phyloP scores from a whole-genome alignment of 345 rosid genomes.

The Euphorbia peplus region DNA sequence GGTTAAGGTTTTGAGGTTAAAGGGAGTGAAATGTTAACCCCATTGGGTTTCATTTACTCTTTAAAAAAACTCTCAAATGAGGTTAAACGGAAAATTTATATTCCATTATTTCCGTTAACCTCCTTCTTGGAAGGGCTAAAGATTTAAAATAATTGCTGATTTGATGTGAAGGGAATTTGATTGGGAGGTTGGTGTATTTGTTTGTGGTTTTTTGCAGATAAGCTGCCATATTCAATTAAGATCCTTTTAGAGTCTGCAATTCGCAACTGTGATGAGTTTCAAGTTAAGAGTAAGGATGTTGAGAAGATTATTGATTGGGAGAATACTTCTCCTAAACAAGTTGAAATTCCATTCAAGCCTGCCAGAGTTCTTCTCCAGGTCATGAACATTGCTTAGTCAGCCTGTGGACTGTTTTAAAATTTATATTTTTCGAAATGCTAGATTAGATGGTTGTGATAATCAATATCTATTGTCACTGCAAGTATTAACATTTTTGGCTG shows the following conservation, averaged over 20 bases:
- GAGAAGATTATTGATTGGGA: conserved; percentile 86
- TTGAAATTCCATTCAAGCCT: conserved; percentile 81
- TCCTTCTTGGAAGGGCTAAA: no score
- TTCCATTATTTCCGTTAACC: no score
- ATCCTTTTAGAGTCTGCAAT: conserved; percentile 76
- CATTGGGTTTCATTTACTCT: no score
- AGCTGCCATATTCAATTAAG: conserved; percentile 63
- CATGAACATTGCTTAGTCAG: background rate
- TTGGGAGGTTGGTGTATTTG: background rate
- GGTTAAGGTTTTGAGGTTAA: no score
- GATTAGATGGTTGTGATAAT: background rate
- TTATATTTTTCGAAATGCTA: background rate
- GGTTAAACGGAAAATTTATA: no score
- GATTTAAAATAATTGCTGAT: background rate
- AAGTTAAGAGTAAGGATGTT: conserved; percentile 73
- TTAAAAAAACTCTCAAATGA: no score
- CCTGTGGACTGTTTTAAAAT: background rate
- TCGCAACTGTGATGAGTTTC: conserved; percentile 74
- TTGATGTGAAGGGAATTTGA: background rate
- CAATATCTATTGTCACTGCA: background rate
- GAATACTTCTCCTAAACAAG: conserved; percentile 60
- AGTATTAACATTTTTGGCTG: background rate
- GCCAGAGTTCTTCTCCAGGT: conserved; percentile 84
- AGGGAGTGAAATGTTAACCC: no score
- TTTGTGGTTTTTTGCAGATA: conserved; percentile 45